Evolutionary conservation across 139 green algal species (phyloP).

Genomic region (Bryopsis sp.): DNA sequence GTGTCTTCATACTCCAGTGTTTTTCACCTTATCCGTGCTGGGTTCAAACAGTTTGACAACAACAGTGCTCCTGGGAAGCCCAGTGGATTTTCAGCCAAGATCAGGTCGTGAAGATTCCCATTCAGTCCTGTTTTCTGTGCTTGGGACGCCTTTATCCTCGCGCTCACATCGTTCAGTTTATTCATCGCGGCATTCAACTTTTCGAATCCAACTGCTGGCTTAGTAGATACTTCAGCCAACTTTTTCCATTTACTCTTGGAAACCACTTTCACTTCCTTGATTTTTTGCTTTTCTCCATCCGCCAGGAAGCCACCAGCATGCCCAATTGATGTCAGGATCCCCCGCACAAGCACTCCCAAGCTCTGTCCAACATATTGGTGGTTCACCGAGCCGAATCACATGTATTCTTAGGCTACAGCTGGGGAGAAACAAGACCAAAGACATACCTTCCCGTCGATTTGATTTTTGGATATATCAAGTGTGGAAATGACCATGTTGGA

Average conservation of each 20-base stretch:
- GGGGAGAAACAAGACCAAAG: too few species aligned
- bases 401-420: neutral
- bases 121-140: neutral
- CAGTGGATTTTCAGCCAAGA: neutral
- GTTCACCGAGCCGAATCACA: neutral
- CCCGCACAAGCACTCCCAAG: neutral
- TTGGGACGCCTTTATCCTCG: neutral
- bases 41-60: neutral
- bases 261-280: neutral
- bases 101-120: neutral
- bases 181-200: neutral
- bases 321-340: neutral
- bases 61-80: neutral
- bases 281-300: neutral
- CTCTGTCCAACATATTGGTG: neutral
- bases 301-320: neutral
- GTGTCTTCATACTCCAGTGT: too few species aligned
- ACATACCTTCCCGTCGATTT: neutral
- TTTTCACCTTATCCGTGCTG: neutral
- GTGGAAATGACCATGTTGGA: neutral
- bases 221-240: too few species aligned
- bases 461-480: neutral
- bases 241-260: neutral
- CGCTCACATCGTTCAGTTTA: neutral
- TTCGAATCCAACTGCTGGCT: too few species aligned